phyloP scores from a whole-genome alignment of 2,329 filamentous ascomycete genomes.

The Claviceps paspali region DNA sequence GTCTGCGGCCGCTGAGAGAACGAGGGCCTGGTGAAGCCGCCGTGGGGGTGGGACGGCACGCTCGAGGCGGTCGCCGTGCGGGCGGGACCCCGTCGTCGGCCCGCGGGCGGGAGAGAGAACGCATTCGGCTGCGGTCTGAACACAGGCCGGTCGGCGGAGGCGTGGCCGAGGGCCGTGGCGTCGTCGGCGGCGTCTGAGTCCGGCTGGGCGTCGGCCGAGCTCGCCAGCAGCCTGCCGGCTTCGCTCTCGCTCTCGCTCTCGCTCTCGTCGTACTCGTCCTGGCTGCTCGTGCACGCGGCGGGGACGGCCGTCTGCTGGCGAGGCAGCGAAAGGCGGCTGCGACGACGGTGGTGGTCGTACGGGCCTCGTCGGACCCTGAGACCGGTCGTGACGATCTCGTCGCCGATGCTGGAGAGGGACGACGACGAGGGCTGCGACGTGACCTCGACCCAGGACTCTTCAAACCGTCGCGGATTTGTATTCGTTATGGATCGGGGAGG shows the following conservation, averaged over 20 bases:
- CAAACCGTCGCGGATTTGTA: constrained; percentile 19
- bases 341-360: constrained; percentile 37
- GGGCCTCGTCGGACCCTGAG: constrained; percentile 60
- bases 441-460: constrained; percentile 95
- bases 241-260: constrained; percentile 85
- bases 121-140: constrained; percentile 87
- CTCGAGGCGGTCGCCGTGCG: constrained; percentile 23
- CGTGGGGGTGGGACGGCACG: constrained; percentile 32
- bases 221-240: constrained; percentile 48
- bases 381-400: constrained; percentile 85
- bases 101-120: constrained; percentile 66
- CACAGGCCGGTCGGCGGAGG: constrained; percentile 33
- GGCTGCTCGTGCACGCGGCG: constrained; percentile 50
- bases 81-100: constrained; percentile 27
- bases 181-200: constrained; percentile 41
- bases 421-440: constrained; percentile 87
- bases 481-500: no score
- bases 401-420: constrained; percentile 69
- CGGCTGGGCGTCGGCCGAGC: constrained; percentile 39
- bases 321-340: constrained; percentile 26
- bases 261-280: constrained; percentile 89
- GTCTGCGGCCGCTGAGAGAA: constrained; percentile 33
- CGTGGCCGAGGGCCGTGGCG: constrained; percentile 60
- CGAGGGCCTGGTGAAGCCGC: constrained; percentile 34
- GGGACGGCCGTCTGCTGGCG: constrained; percentile 27